Evolutionary conservation across 306 rosid genomes (phyloP).

Genomic region (Rosa persica): DNA sequence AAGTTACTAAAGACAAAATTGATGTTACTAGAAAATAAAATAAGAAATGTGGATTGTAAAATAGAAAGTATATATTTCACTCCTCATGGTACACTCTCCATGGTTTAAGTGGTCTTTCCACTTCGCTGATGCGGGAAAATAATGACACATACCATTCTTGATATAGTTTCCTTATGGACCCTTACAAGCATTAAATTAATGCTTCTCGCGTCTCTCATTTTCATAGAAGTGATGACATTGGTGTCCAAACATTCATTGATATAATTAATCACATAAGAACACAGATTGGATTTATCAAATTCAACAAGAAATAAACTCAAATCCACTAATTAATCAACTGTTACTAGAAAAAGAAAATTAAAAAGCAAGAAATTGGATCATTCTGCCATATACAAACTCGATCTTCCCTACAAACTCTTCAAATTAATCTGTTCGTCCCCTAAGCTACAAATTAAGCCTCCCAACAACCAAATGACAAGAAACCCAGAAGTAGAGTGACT

Average conservation of each 20-base stretch:
- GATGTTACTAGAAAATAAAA: too few species aligned
- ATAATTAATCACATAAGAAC: too few species aligned
- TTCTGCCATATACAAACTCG: constrained; percentile 12
- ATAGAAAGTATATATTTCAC: too few species aligned
- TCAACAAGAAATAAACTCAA: not conserved
- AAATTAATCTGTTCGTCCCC: not conserved
- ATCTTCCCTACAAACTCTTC: not conserved
- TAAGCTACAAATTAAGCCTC: not conserved
- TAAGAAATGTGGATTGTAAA: too few species aligned
- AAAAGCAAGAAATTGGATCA: not conserved
- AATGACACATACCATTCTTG: too few species aligned
- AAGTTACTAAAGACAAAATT: too few species aligned
- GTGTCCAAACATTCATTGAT: not conserved
- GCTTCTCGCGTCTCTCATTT: not conserved
- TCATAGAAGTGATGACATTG: not conserved
- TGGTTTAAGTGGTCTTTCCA: too few species aligned
- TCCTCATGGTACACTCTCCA: too few species aligned
- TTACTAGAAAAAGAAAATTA: not conserved
- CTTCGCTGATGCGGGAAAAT: too few species aligned
- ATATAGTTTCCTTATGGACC: too few species aligned
- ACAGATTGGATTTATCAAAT: not conserved
- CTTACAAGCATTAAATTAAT: too few species aligned
- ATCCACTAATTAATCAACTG: not conserved
- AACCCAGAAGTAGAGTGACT: not conserved
- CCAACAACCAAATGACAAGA: not conserved